Base-by-base conservation (phyloP, 2,329 filamentous ascomycete species). In the Sarocladium brachiariae region DNA sequence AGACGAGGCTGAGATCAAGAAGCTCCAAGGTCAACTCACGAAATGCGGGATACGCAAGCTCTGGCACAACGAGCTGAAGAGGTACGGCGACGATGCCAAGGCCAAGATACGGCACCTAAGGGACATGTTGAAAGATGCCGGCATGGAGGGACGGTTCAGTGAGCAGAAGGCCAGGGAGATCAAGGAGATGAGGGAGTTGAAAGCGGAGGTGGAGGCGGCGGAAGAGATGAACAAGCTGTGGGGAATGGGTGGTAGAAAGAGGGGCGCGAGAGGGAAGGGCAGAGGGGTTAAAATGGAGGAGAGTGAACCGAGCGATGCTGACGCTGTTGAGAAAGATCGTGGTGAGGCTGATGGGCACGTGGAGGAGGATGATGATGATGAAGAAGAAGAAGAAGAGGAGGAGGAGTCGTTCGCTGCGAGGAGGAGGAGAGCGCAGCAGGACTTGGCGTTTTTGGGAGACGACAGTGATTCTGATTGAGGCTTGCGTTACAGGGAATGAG, bases 31-130 rank as follows among this genome's bases (percentile, higher is more conserved):
- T 8, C 89, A 92, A 67, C 78, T 99, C 6, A 70, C 85, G 41
- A 96, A 96, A 67, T 99, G 92, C 61, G 92, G 92, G 25, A 81
- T 96, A 51, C 86, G 89, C 50, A 97, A 96, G 64, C 80, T 96
- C 54, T 99, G 93, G 92, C 80, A 79, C 47, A 83, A 86, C 55
- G 89, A 96, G 67, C 76, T 99, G 24, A 88, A 88, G 64, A 74
- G 82, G 50, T 90, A 80, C 59, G 78, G 77, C 1, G 79, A 84
- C 51, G 87, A 91, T 21, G 64, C 77, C 3, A 86, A 83, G 54
- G 88, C 81, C 47, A 96, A 96, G 73, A 88, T 96, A 54, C 76
- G 76, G 49, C 89, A 96, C 63, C 75, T 99, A 7, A 88, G 82
- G 63, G 71, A 71, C 10, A 86, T 95, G 84, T 76, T 99, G 23